Evolutionary conservation across 2,329 filamentous ascomycete species (phyloP), one percentile per base, ranked within the genome.

Genomic region (Aspergillus sp.): DNA sequence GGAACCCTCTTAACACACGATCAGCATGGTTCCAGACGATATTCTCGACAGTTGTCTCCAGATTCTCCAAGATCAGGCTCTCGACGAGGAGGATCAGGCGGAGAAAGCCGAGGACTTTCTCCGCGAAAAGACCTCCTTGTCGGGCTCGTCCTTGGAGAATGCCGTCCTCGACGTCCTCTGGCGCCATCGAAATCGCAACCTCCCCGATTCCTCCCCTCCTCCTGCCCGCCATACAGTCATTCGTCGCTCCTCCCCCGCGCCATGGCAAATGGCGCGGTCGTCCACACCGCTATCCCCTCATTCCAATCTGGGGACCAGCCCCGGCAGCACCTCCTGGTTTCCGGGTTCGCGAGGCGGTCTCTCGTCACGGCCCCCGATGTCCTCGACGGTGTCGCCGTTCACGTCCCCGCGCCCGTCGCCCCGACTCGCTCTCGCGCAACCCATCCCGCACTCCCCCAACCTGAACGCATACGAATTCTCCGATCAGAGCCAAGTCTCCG

Each of bases 401-500:
- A 92, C 90, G 42, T 98, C 94, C 10, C 95, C 95, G 31, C 89
- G 93, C 54, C 93, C 95, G 12, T 98, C 94, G 14, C 95, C 95
- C 31, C 88, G 94, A 64, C 87, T 98, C 56, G 92, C 92, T 49
- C 90, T 96, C 73, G 92, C 92, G 9, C 94, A 91, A 52, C 95
- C 95, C 54, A 96, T 98, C 68, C 95, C 95, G 4, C 92, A 98
- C 76, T 97, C 93, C 69, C 95, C 95, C 45, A 96, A 86, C 72
- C 79, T 98, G 64, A 97, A 96, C 78, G 92, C 93, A 56, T 99
- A 98, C 78, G 92, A 96, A 76, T 97, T 97, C 78, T 94, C 87
- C 71, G 92, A 96, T 70, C 84, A 88, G 20, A 91, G 87, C 52
- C 90, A 91, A 6, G 87, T 90, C 18, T 88, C 89, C 49, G 93